A percentile compares a stretch with the other conserved stretches of the same genome.
These are phyloP conservation scores for Hyphodiscus sp. DNA, from an alignment of 2,329 filamentous ascomycete species.

Conservation along the genomic window DNA sequence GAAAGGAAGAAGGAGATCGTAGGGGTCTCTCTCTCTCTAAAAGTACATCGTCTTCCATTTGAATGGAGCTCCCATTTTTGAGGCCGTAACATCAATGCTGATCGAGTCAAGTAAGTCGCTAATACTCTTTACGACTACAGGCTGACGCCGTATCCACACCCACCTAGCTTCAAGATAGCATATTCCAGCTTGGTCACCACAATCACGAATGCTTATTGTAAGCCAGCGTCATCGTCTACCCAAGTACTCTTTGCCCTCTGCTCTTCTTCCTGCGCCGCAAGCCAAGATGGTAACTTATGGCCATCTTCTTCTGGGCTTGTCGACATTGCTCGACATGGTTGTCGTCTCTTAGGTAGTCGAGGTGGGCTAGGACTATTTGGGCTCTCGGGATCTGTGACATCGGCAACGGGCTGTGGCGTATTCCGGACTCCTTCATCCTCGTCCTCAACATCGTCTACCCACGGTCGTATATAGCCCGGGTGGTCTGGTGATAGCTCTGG, in stretches of 20 bases:
- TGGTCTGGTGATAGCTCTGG: slow-evolving; percentile 1
- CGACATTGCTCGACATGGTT: slow-evolving; percentile 19
- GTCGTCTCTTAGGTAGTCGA: slow-evolving; percentile 21
- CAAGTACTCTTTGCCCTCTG: slow-evolving; percentile 28
- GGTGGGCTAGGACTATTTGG: slow-evolving; percentile 6
- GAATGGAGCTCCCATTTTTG: too few relatives aligned
- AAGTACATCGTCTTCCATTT: too few relatives aligned
- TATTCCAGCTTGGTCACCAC: background rate
- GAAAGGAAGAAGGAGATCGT: too few relatives aligned
- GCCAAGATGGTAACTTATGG: slow-evolving; percentile 26
- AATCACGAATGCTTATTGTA: slow-evolving; percentile 3
- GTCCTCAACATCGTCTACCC: slow-evolving; percentile 32
- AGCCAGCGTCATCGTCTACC: slow-evolving; percentile 26
- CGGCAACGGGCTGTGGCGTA: background rate
- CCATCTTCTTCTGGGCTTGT: slow-evolving; percentile 29
- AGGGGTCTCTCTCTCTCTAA: too few relatives aligned
- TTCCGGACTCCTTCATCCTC: slow-evolving; percentile 11
- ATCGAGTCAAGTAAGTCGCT: too few relatives aligned
- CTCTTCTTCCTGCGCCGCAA: slow-evolving; percentile 31
- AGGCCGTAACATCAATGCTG: too few relatives aligned
- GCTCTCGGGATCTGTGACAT: background rate
- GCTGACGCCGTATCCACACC: background rate
- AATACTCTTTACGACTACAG: too few relatives aligned
- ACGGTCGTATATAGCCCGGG: slow-evolving; percentile 27
- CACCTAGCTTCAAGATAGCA: background rate